Evolutionary conservation across 2,329 filamentous ascomycete genomes (phyloP).

Genomic region (Cryphonectria naterciae): DNA sequence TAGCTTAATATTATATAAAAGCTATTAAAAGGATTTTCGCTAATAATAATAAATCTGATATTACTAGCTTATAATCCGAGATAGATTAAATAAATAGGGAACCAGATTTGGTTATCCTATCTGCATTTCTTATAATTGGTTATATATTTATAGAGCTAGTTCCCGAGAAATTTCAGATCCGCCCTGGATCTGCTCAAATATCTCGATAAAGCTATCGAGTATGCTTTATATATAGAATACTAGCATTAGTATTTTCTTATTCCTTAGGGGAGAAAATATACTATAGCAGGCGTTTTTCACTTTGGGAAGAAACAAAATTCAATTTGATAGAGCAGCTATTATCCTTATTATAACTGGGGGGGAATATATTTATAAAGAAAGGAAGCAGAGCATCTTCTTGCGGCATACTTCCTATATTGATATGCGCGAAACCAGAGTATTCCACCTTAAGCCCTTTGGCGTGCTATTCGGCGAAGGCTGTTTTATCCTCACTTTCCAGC

Average conservation of each 20-base stretch:
- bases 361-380: background rate
- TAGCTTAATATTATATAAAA: background rate
- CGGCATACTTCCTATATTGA: background rate
- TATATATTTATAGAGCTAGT: background rate
- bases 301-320: background rate
- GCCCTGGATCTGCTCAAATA: background rate
- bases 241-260: background rate
- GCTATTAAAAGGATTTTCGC: background rate
- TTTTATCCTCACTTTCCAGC: background rate
- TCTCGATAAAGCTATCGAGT: background rate
- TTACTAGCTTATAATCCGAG: background rate
- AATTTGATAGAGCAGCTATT: background rate
- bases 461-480: background rate
- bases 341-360: background rate
- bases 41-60: background rate
- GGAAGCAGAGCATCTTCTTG: background rate
- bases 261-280: background rate
- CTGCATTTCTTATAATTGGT: background rate
- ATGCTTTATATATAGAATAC: background rate
- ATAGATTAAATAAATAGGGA: background rate
- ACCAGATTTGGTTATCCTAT: background rate
- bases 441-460: background rate
- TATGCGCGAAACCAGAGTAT: background rate
- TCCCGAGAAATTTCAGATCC: background rate
- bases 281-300: background rate